Evolutionary conservation across 2,329 filamentous ascomycete genomes (phyloP).

Genomic region (Fusarium lyarnte): DNA sequence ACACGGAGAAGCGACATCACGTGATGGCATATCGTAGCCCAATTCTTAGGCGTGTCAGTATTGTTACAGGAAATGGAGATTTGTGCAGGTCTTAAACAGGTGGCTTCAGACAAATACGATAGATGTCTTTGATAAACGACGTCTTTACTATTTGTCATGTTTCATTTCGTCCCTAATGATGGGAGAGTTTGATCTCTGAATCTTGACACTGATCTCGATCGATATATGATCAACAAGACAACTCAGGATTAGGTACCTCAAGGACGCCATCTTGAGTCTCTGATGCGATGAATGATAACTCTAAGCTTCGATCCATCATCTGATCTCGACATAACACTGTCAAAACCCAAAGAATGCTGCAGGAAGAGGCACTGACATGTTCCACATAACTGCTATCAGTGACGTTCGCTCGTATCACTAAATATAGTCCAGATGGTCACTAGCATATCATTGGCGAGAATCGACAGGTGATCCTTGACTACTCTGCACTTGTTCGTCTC

Average conservation of each 20-base stretch:
- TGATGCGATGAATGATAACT: background rate
- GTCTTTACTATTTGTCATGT: background rate
- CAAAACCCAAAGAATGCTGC: background rate
- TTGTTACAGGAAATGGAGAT: constrained; percentile 1
- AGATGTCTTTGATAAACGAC: background rate
- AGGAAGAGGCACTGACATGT: background rate
- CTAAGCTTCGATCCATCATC: background rate
- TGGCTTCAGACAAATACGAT: constrained; percentile 12
- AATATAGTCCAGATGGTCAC: constrained; percentile 11
- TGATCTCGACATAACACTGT: background rate
- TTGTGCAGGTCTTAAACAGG: constrained; percentile 16
- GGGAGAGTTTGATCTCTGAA: background rate
- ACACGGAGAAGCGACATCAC: constrained; percentile 23
- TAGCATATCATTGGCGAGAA: constrained; percentile 19
- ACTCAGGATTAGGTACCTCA: background rate
- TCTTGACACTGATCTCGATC: background rate
- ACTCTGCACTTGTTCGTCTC: constrained; percentile 12
- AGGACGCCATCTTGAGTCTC: background rate
- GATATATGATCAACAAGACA: background rate
- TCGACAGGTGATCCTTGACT: constrained; percentile 20
- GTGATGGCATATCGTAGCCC: constrained; percentile 20
- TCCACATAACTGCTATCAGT: background rate
- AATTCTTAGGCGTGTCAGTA: background rate
- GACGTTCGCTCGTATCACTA: background rate
- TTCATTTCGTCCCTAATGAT: background rate